A percentile compares a stretch with the other conserved stretches of the same genome.
Evolutionary conservation across 2,329 filamentous ascomycete species (phyloP).

Genomic region (Thielaviopsis euricoi): DNA sequence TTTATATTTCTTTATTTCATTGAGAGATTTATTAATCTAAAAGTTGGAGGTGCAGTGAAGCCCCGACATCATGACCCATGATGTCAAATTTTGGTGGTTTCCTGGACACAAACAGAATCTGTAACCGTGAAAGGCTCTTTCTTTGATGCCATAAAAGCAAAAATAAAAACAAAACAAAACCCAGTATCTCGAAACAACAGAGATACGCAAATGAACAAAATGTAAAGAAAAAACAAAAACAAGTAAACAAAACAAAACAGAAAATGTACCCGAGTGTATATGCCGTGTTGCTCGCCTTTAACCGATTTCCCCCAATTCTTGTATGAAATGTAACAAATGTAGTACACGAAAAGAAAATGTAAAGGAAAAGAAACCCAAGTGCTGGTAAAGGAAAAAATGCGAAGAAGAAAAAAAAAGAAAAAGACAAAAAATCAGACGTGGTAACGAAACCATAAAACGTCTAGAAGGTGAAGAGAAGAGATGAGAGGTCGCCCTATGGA

Average conservation of each 20-base stretch:
- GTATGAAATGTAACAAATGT: background rate
- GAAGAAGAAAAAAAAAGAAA: background rate
- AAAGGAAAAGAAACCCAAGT: background rate
- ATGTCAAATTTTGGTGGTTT: background rate
- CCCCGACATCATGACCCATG: background rate
- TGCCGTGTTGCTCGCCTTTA: background rate
- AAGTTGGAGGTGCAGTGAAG: background rate
- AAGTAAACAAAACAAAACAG: background rate
- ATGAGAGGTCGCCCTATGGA: background rate
- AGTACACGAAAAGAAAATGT: background rate
- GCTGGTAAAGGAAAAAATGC: background rate
- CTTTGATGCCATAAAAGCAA: background rate
- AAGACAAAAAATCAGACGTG: background rate
- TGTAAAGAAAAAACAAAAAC: too few species aligned
- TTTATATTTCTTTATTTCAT: background rate
- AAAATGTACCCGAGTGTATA: background rate
- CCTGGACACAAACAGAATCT: background rate
- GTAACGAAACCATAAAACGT: background rate
- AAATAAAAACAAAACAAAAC: background rate
- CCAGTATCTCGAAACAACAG: background rate
- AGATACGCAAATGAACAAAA: background rate
- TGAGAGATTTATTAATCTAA: slow-evolving; percentile 2
- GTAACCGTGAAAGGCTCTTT: background rate
- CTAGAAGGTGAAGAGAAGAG: background rate
- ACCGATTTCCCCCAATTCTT: background rate